phyloP scores from a whole-genome alignment of 2,329 filamentous ascomycete genomes.

The Diaporthe nobilis region DNA sequence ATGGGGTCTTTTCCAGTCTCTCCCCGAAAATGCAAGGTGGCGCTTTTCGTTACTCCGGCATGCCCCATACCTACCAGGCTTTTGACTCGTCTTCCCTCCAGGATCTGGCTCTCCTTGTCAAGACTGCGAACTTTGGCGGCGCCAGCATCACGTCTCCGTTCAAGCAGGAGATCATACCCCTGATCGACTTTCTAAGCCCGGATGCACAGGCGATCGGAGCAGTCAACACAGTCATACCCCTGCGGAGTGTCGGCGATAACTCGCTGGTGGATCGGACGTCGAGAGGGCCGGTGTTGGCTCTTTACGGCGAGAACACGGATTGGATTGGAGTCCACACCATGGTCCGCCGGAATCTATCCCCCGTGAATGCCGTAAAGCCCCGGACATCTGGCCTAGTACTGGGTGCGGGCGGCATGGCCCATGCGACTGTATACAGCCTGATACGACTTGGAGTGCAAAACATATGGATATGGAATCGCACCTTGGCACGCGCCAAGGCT shows the following conservation, averaged over 20 bases:
- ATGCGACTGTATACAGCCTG: slow-evolving; percentile 71
- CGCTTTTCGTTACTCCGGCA: slow-evolving; percentile 69
- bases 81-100: slow-evolving; percentile 67
- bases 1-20: slow-evolving; percentile 69
- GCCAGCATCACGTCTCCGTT: slow-evolving; percentile 73
- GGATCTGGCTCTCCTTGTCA: slow-evolving; percentile 66
- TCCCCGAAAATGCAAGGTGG: slow-evolving; percentile 76
- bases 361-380: slow-evolving; percentile 64
- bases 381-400: slow-evolving; percentile 57
- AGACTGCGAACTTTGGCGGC: slow-evolving; percentile 71
- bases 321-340: slow-evolving; percentile 76
- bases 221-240: slow-evolving; percentile 74
- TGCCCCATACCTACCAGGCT: slow-evolving; percentile 70
- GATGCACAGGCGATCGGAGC: slow-evolving; percentile 75
- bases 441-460: slow-evolving; percentile 71
- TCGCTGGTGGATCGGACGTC: slow-evolving; percentile 62
- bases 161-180: slow-evolving; percentile 71
- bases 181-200: slow-evolving; percentile 70
- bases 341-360: slow-evolving; percentile 71
- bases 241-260: slow-evolving; percentile 62
- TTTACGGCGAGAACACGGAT: slow-evolving; percentile 77
- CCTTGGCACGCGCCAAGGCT: slow-evolving; percentile 63
- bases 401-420: slow-evolving; percentile 58
- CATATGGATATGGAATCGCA: slow-evolving; percentile 72
- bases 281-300: slow-evolving; percentile 67